Evolutionary conservation across 2,329 filamentous ascomycete genomes (phyloP), one percentile per base, ranked within the genome.

Genomic region (Arthrinium phaeospermum): DNA sequence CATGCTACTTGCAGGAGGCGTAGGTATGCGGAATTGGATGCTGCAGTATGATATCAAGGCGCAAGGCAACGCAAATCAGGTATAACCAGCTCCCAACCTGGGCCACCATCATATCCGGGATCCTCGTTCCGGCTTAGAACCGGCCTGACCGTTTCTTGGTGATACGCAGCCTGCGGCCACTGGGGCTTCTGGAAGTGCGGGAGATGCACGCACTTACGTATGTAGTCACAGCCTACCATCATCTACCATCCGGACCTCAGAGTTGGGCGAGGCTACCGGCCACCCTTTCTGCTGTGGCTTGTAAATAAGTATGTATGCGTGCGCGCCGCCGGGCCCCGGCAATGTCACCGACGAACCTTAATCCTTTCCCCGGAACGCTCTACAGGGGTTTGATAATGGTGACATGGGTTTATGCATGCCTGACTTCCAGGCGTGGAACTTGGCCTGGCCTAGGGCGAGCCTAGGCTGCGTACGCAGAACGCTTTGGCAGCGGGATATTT

Each of bases 321-420:
- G 57, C 34, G 49, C n/a, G 16, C 16, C 16, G 19, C 57, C 57
- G 57, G 57, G 34, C 57, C 57, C 34, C 57, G 57, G 57, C 57
- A 64, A 64, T 64, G 57, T 64, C 57, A 64, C 57, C 34, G 57
- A 64, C 19, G 57, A 64, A 64, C 57, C 57, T 64, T 64, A 64
- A 41, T 64, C 34, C 34, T 41, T 64, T 41, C 57, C 57, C 57
- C 57, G 34, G 57, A 64, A 64, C 57, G 34, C 30, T 64, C 22
- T 64, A 64, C 57, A 64, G 57, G 57, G 57, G 34, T 37, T 64
- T 41, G 57, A 41, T n/a, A 41, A 64, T 64, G 57, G 57, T 41
- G 57, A 64, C 57, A 64, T 64, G 57, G 57, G 57, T 64, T 64
- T n/a, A 41, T 41, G 57, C 57, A 24, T 57, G 57, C 30, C 53